phyloP scores from a whole-genome alignment of 257 asterid species.

The Coffea eugenioides region DNA sequence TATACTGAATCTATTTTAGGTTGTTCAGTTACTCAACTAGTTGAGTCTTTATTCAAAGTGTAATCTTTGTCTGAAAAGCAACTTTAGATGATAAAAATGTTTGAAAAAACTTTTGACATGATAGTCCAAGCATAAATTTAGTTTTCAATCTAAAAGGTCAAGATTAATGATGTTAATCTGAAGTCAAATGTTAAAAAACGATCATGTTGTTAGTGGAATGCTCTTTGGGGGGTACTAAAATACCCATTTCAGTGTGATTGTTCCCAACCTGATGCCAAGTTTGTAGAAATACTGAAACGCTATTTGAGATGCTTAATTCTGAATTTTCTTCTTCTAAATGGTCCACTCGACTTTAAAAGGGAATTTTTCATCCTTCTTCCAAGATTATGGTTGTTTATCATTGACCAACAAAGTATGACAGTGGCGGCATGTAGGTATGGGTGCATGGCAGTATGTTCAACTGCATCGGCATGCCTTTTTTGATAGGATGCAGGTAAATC shows the following conservation, averaged over 20 bases:
- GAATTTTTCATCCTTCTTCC: not conserved
- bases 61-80: not conserved
- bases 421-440: slow-evolving; percentile 60
- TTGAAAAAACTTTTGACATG: not conserved
- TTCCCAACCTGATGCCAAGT: not conserved
- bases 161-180: not conserved
- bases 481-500: slow-evolving; percentile 91
- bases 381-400: not conserved
- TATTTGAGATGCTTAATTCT: not conserved
- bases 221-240: not conserved
- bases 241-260: not conserved
- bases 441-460: slow-evolving; percentile 85
- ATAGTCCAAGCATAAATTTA: not conserved
- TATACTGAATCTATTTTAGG: no score
- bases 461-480: slow-evolving; percentile 92
- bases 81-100: not conserved
- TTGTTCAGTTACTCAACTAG: no score
- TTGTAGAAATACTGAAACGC: not conserved
- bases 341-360: not conserved
- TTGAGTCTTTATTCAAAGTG: no score
- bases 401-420: slow-evolving; percentile 27
- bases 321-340: not conserved
- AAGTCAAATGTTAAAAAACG: not conserved
- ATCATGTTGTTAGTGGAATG: not conserved
- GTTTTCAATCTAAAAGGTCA: not conserved